Base-by-base conservation (phyloP, 2,329 filamentous ascomycete species). In the Colletotrichum navitas region DNA sequence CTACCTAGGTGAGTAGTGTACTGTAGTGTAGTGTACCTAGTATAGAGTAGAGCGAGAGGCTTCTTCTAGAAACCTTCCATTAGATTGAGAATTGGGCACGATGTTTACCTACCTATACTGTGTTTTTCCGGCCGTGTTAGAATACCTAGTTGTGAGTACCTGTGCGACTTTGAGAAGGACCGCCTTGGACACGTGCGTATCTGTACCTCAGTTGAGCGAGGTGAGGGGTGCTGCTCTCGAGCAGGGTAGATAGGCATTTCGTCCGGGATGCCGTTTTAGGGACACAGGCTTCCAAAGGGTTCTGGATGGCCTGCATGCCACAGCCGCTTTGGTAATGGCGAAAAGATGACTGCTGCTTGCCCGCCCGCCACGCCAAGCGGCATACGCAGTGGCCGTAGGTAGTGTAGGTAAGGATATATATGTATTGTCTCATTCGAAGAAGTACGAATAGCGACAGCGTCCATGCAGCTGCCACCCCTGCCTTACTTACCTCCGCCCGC, bases 231-330 rank as follows among this genome's bases (percentile, higher is more conserved):
- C 34, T 36, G 34, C 34, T 36, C 34, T 36, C 34, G 10, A 2
- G 34, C 34, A 10, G 8, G 34, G 34, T 36, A 36, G 8, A 36
- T 45, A 16, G 34, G 59, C 47, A 61, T n/a, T 10, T 32, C 8
- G 43, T n/a, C 12, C 59, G 59, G 43, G 34, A 49, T 62, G 59
- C 43, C 59, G 59, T 49, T 62, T 49, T 51, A 18, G 32, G 59
- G 59, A 36, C 32, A 18, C 47, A 49, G 58, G 34, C 58, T 26
- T 36, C 12, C 41, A 45, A 34, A 34, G 58, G 8, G 58, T 47
- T 61, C 58, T 61, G 58, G 41, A 29, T 60, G 41, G 39, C 21
- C 29, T 61, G 16, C 45, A 39, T 63, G 41, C 45, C 47, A 63
- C 34, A 41, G 41, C 39, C 26, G 18, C 18, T 45, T 45, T 7